These are phyloP conservation scores for Aspergillus sp. DNA, from an alignment of 2,329 filamentous ascomycete species.

Conservation along the genomic window DNA sequence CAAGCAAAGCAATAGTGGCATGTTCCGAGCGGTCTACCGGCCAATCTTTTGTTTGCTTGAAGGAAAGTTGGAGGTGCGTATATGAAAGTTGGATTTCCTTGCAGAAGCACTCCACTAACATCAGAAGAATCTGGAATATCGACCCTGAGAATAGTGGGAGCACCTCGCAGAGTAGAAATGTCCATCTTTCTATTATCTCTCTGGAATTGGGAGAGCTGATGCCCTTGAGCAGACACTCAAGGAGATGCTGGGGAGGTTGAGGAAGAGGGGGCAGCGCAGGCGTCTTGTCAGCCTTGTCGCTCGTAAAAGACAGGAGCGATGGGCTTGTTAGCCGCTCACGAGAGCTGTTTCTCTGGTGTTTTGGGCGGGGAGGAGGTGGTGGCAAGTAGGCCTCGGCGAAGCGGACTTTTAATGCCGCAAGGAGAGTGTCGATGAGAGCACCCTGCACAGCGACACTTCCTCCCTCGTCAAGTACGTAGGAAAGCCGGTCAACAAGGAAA, in stretches of 20 bases:
- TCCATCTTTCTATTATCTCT: conserved; percentile 85
- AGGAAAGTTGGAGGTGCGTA: conserved; percentile 58
- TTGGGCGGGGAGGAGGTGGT: conserved; percentile 26
- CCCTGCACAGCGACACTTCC: conserved; percentile 72
- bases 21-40: conserved; percentile 57
- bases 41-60: conserved; percentile 41
- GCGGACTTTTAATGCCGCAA: conserved; percentile 67
- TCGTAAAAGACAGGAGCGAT: conserved; percentile 46
- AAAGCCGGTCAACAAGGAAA: conserved; percentile 67
- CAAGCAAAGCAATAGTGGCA: conserved; percentile 72
- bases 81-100: conserved; percentile 73
- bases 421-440: conserved; percentile 74
- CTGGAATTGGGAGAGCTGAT: conserved; percentile 73
- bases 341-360: conserved; percentile 38
- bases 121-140: conserved; percentile 87
- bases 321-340: conserved; percentile 40
- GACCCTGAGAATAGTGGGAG: conserved; percentile 79
- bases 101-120: conserved; percentile 86
- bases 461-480: conserved; percentile 56
- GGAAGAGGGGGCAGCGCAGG: conserved; percentile 31
- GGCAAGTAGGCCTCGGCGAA: conserved; percentile 38
- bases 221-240: conserved; percentile 80
- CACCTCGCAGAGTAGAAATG: conserved; percentile 77
- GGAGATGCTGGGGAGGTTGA: conserved; percentile 60
- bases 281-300: conserved; percentile 43